phyloP scores from a whole-genome alignment of 352 stramenopile species.

The Globisporangium nagaii region DNA sequence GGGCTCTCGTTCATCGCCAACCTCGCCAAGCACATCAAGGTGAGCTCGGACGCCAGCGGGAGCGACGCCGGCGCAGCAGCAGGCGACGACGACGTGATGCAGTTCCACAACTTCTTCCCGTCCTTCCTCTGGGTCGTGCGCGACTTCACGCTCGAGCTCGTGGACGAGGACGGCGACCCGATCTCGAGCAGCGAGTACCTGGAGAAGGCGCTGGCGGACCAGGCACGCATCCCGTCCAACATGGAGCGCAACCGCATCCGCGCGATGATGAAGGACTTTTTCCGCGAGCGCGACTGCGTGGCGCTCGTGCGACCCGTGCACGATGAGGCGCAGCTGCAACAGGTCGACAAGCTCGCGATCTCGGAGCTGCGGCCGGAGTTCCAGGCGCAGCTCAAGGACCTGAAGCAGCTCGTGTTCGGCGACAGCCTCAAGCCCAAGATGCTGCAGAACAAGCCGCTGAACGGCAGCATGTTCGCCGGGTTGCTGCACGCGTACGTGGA shows the following conservation, averaged over 20 bases:
- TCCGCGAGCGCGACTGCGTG: constrained; percentile 72
- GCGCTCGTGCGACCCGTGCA: constrained; percentile 80
- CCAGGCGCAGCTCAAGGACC: constrained; percentile 49
- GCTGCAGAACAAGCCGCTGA: constrained; percentile 72
- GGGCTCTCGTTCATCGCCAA: constrained; percentile 86
- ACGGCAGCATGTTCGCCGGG: constrained; percentile 80
- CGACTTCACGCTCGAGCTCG: constrained; percentile 84
- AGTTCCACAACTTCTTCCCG: constrained; percentile 85
- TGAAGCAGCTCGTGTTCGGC: constrained; percentile 71
- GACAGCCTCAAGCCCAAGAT: constrained; percentile 76
- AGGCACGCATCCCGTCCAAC: constrained; percentile 61
- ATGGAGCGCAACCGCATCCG: constrained; percentile 77
- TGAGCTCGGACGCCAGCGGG: constrained; percentile 35
- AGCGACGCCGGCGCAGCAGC: not conserved
- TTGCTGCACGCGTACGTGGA: constrained; percentile 81
- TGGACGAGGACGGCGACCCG: constrained; percentile 77
- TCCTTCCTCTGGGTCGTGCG: constrained; percentile 87
- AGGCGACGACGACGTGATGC: constrained; percentile 56
- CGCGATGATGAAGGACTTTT: constrained; percentile 83
- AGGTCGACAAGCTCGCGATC: constrained; percentile 66
- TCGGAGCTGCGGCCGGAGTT: constrained; percentile 74
- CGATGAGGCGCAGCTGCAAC: constrained; percentile 71
- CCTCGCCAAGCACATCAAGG: constrained; percentile 81
- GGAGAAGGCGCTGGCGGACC: constrained; percentile 64
- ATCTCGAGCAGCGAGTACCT: constrained; percentile 83